Evolutionary conservation across 2,329 filamentous ascomycete species (phyloP), one percentile per base, ranked within the genome.

Genomic region (Mariannaea sp.): DNA sequence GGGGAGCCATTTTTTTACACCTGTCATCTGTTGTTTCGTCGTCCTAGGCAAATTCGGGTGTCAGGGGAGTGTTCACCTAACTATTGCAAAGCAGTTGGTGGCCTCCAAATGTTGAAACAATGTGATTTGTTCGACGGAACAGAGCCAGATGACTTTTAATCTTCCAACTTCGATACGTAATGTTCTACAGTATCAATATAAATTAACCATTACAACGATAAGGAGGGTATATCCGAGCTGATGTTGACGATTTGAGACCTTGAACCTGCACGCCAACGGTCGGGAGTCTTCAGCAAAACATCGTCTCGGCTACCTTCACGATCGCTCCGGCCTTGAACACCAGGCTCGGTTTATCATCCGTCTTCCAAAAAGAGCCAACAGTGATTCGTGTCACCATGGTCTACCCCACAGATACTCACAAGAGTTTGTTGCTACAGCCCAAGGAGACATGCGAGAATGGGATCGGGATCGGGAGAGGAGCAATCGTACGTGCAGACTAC

Each of bases 301-400:
- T 27, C 38, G 40, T 44, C 39, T 49, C 44, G 39, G 51, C 20
- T 43, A 16, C 39, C 39, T 17, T 54, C 33, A 49, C 12, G 39
- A 48, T 13, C 38, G 36, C 39, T 2, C 26, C 38, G 19, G 19
- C 32, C 38, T 49, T 10, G 8, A 35, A n/a, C 19, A 9, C 27
- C 14, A 41, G 32, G 9, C 13, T 14, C 10, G 12, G 29, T 10
- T 26, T n/a, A 24, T 17, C 26, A 20, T 26, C 19, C 19, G 14
- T 33, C 19, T 35, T 16, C 7, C 20, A 17, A 22, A 9, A 22
- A 29, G 17, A 30, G 22, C 19, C 44, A 32, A 35, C 30, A 20
- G 13, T 22, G 30, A 6, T 20, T 20, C 39, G 51, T 48, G 44
- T 27, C 17, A 44, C 51, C 20, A 14, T 40, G 12, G 27, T 24